Base-by-base conservation (phyloP, 345 rosid species). In the Mercurialis annua region DNA sequence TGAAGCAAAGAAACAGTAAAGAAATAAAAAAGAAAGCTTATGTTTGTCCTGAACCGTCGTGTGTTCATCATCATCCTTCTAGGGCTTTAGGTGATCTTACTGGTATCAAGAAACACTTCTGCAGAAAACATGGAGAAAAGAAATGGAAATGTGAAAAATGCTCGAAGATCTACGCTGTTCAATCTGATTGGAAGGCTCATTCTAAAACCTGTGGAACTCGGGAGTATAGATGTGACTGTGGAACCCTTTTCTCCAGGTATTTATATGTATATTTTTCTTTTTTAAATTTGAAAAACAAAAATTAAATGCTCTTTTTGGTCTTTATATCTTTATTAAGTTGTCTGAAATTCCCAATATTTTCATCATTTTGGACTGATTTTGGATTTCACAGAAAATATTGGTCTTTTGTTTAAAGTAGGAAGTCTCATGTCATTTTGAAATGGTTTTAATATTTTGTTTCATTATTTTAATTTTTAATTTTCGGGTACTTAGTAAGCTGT, bases 81-180 rank as follows among this genome's bases (percentile, higher is more conserved):
- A 81, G 98, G 73, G 98, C 98, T 47, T 77, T 92, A 4, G 98
- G 98, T 40, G 97, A 92, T 74, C 92, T 92, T 64, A 92, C 98
- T 23, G 98, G 98, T 12, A 88, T 92, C 81, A 92, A 92, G 85
- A 92, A 92, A 72, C 98, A 92, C 79, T 92, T 64, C 66, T 85
- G 92, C 71, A 81, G 97, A 75, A 92, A 92, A 78, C 98, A 92
- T 67, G 96, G 98, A 2, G 98, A 90, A 76, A 92, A 84, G 79
- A 92, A 92, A 72, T 92, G 98, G 98, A 90, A 92, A 83, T 92
- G 98, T 59, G 96, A 87, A 47, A 92, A 88, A 66, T 92, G 98
- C 73, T 82, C 90, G 7, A 92, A 92, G 85, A 82, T 85, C 68
- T 92, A 92, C 64, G 98, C 98, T 34, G 98, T 92, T 81, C 97